Evolutionary conservation across 306 rosid species (phyloP).

Genomic region (Lablab purpureus): DNA sequence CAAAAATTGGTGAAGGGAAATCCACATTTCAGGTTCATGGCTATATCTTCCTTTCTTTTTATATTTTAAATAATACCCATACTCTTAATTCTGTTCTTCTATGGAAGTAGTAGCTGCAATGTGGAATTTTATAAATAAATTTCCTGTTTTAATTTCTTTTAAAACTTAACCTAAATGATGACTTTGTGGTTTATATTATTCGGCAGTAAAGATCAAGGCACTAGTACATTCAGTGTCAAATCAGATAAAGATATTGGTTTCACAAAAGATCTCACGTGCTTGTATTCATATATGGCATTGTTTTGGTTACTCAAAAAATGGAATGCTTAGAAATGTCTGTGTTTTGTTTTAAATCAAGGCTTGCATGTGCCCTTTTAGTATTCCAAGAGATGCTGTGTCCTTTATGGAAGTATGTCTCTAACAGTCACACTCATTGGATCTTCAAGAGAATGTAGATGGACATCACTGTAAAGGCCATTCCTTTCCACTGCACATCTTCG

Average conservation of each 20-base stretch:
- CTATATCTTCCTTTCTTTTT: constrained; percentile 13
- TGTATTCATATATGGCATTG: background rate
- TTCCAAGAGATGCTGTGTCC: background rate
- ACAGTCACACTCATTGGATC: background rate
- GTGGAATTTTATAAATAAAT: background rate
- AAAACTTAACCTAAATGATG: background rate
- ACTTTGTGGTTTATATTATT: background rate
- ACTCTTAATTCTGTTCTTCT: background rate
- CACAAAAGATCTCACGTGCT: background rate
- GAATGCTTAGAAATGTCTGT: background rate
- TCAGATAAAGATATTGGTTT: background rate
- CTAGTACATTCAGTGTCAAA: constrained; percentile 6
- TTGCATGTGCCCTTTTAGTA: background rate
- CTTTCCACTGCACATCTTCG: background rate
- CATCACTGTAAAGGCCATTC: background rate
- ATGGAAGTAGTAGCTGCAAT: background rate
- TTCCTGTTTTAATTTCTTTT: background rate
- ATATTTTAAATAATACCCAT: background rate
- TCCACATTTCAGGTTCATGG: constrained; percentile 75
- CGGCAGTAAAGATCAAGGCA: background rate
- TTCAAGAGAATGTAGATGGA: constrained; percentile 14
- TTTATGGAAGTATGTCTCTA: background rate
- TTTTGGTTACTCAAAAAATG: background rate
- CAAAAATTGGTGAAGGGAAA: constrained; percentile 95
- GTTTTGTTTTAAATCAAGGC: constrained; percentile 21